phyloP scores from a whole-genome alignment of 2,329 filamentous ascomycete species.

The Clarireedia homoeocarpa region DNA sequence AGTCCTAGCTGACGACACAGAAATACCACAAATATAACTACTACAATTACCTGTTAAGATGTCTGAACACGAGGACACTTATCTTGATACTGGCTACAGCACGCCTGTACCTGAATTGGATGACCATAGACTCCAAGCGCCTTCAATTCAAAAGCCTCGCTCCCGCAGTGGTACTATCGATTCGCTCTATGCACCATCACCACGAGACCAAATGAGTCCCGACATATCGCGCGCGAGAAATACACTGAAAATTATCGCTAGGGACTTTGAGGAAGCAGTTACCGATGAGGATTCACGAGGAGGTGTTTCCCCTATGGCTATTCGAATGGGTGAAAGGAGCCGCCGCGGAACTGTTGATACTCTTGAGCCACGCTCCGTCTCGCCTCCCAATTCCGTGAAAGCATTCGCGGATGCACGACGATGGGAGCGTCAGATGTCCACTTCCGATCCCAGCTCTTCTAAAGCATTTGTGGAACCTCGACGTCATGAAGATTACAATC shows the following conservation, averaged over 20 bases:
- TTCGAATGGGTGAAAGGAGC: constrained; percentile 29
- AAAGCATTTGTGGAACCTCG: constrained; percentile 89
- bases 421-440: constrained; percentile 64
- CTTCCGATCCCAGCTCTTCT: constrained; percentile 68
- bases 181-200: constrained; percentile 51
- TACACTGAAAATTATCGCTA: constrained; percentile 43
- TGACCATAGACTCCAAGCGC: constrained; percentile 69
- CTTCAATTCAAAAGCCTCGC: constrained; percentile 50
- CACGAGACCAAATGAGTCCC: constrained; percentile 13
- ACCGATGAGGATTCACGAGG: constrained; percentile 62
- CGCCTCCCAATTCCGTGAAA: constrained; percentile 94
- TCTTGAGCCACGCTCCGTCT: constrained; percentile 59
- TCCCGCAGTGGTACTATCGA: constrained; percentile 67
- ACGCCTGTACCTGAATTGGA: constrained; percentile 75
- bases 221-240: constrained; percentile 36
- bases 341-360: constrained; percentile 50
- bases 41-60: constrained; percentile 43
- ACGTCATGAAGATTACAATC: constrained; percentile 55
- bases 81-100: constrained; percentile 56
- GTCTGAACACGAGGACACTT: constrained; percentile 58
- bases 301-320: constrained; percentile 27
- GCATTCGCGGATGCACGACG: constrained; percentile 89
- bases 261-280: constrained; percentile 83
- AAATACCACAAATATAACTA: neutral
- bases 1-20: constrained; percentile 13